phyloP scores from a whole-genome alignment of 352 stramenopile species.

The Pythium insidiosum region DNA sequence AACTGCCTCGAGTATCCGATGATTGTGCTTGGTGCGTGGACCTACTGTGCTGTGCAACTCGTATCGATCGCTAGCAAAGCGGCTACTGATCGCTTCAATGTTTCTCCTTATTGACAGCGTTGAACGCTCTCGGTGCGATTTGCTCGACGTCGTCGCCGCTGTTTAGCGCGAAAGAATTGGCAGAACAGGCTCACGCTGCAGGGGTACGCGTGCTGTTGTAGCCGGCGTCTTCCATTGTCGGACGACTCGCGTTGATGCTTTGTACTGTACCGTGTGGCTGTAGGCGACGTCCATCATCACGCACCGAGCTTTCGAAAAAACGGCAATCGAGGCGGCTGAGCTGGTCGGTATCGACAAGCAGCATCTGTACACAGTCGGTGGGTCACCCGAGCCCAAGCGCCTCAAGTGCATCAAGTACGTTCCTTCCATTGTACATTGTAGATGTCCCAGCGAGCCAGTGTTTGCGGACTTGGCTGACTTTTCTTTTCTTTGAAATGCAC shows the following conservation, averaged over 20 bases:
- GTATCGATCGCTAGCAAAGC: no score
- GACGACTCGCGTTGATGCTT: neutral
- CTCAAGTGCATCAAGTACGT: constrained; percentile 59
- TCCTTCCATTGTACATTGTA: no score
- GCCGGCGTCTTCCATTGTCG: no score
- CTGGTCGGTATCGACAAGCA: constrained; percentile 20
- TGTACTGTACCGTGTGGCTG: neutral
- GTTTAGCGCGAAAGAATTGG: constrained; percentile 25
- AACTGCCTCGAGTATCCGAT: constrained; percentile 51
- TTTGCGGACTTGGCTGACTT: no score
- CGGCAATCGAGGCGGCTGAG: constrained; percentile 32
- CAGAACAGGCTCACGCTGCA: neutral
- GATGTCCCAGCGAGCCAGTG: no score
- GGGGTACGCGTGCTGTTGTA: neutral
- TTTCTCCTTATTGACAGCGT: constrained; percentile 9
- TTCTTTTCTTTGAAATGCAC: constrained; percentile 1
- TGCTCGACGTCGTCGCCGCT: constrained; percentile 30
- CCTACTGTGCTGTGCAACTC: no score
- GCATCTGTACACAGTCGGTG: constrained; percentile 43
- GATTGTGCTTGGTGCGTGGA: constrained; percentile 25
- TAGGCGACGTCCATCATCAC: constrained; percentile 50
- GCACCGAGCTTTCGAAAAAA: constrained; percentile 35
- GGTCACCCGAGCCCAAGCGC: constrained; percentile 4
- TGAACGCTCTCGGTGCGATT: constrained; percentile 30
- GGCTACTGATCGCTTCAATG: no score